A percentile compares a stretch with the other conserved stretches of the same genome.
Conservation (phyloP, 345 rosid genomes). For the Syzygium grande region DNA sequence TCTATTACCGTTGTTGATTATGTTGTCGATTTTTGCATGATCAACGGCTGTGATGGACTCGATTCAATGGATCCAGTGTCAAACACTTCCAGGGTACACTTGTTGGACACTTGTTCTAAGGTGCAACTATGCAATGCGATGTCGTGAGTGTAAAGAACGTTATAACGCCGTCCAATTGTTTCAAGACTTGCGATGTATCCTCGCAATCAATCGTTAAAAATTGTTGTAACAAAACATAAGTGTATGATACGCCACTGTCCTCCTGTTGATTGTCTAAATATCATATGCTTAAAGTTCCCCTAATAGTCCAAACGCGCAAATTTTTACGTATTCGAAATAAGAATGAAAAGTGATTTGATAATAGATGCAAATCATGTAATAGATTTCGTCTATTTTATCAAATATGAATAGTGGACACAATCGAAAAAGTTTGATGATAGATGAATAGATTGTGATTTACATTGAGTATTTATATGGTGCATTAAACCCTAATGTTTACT, state of each 20-base stretch:
- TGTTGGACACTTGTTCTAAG: not conserved
- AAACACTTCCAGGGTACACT: not conserved
- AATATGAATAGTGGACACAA: not conserved
- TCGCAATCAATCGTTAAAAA: not conserved
- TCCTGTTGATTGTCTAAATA: not conserved
- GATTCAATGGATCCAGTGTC: not conserved
- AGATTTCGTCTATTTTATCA: not conserved
- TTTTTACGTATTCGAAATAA: not conserved
- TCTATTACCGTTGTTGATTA: not conserved
- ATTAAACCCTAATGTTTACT: not conserved
- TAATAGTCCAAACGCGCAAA: not conserved
- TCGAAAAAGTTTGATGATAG: not conserved
- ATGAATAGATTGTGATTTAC: too few relatives aligned
- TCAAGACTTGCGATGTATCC: not conserved
- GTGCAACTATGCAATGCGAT: not conserved
- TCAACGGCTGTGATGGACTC: not conserved
- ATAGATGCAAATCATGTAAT: not conserved
- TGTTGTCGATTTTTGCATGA: not conserved
- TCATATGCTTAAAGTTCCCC: not conserved
- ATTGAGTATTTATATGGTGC: not conserved
- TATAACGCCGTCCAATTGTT: not conserved
- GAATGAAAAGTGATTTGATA: not conserved
- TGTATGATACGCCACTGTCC: not conserved
- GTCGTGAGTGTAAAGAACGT: too few relatives aligned
- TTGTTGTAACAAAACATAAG: not conserved